These are phyloP conservation scores for Thymus quinquecostatus DNA, from an alignment of 257 asterid genomes.

Conservation along the genomic window DNA sequence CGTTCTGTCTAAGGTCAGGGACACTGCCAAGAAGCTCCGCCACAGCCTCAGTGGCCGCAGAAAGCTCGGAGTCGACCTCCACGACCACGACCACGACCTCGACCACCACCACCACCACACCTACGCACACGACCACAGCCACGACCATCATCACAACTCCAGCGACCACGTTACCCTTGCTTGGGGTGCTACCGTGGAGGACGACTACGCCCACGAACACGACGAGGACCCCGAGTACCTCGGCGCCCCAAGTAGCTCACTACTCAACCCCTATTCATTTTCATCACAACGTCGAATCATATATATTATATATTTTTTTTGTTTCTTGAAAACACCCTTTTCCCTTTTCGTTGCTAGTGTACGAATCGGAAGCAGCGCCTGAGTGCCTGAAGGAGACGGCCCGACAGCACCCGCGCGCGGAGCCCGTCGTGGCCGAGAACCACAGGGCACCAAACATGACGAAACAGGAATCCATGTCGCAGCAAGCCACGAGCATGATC, in stretches of 20 bases:
- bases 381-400: conserved; percentile 67
- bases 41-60: conserved; percentile 61
- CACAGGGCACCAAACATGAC: conserved; percentile 43
- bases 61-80: conserved; percentile 40
- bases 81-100: not conserved
- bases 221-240: conserved; percentile 83
- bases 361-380: conserved; percentile 87
- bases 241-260: conserved; percentile 89
- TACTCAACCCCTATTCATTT: not conserved
- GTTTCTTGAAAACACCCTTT: not conserved
- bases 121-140: not conserved
- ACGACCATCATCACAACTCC: not conserved
- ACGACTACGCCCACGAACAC: conserved; percentile 41
- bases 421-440: conserved; percentile 67
- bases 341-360: conserved; percentile 52
- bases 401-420: conserved; percentile 86
- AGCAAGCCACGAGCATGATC: not conserved
- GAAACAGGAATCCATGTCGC: conserved; percentile 21
- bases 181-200: conserved; percentile 51
- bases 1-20: conserved; percentile 74
- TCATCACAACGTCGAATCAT: not conserved
- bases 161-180: conserved; percentile 40
- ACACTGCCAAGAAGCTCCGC: conserved; percentile 74
- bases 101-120: not conserved
- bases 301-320: too few species aligned